Evolutionary conservation across 352 stramenopile species (phyloP).

Genomic region (Pythium dissotocum): DNA sequence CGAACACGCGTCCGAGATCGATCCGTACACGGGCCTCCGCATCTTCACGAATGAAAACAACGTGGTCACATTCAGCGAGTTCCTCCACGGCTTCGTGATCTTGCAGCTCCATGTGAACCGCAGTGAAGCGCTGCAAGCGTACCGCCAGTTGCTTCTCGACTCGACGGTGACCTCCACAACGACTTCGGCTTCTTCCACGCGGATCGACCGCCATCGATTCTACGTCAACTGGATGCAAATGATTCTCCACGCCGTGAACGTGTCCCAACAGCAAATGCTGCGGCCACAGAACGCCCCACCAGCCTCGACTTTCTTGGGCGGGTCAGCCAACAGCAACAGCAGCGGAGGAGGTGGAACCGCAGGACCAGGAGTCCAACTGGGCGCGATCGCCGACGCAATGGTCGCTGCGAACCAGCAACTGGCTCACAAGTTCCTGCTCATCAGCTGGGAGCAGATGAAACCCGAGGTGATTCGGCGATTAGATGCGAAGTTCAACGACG

Average conservation of each 20-base stretch:
- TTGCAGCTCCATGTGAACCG: constrained; percentile 39
- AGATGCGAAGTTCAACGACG: constrained; percentile 39
- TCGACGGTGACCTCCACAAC: neutral
- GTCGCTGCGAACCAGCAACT: constrained; percentile 31
- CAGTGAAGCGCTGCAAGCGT: constrained; percentile 33
- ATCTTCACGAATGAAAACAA: constrained; percentile 10
- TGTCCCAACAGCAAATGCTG: constrained; percentile 42
- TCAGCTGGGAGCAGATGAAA: constrained; percentile 49
- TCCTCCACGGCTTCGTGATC: constrained; percentile 31
- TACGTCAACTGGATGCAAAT: constrained; percentile 34
- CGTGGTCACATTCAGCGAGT: constrained; percentile 29
- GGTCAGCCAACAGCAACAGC: constrained; percentile 1
- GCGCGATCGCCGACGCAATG: constrained; percentile 34
- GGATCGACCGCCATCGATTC: constrained; percentile 29
- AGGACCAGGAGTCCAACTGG: constrained; percentile 34
- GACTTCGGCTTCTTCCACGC: neutral
- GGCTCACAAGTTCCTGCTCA: constrained; percentile 37
- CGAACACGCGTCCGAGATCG: constrained; percentile 3
- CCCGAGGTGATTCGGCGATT: constrained; percentile 42
- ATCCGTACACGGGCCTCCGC: constrained; percentile 16
- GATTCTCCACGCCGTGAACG: constrained; percentile 37
- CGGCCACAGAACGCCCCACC: constrained; percentile 6
- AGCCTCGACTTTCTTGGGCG: neutral
- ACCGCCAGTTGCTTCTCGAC: constrained; percentile 35
- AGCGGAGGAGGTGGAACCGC: neutral